Conservation (phyloP, 2,329 filamentous ascomycete species). For the Chrysosporium keratinophilum region DNA sequence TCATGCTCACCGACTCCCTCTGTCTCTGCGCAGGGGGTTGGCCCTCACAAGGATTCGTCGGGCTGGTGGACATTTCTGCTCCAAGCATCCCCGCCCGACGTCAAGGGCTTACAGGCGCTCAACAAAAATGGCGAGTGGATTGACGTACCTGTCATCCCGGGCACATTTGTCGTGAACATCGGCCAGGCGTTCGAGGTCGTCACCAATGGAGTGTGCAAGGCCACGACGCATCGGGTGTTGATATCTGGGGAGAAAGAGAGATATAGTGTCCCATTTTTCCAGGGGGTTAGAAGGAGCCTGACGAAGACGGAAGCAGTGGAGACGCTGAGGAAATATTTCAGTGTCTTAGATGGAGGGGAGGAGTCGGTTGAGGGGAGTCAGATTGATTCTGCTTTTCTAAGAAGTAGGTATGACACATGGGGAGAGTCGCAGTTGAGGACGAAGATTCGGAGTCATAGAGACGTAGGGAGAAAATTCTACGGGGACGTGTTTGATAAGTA, state of each 20-base stretch:
- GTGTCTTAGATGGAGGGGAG: constrained; percentile 13
- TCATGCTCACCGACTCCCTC: neutral
- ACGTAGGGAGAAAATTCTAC: constrained; percentile 42
- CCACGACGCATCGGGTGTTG: constrained; percentile 35
- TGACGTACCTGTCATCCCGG: constrained; percentile 29
- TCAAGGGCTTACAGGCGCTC: constrained; percentile 37
- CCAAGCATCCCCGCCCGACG: constrained; percentile 46
- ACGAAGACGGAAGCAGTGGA: constrained; percentile 38
- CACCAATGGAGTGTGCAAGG: constrained; percentile 37
- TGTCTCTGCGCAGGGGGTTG: constrained; percentile 43
- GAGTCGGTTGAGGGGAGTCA: constrained; percentile 30
- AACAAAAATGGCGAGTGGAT: constrained; percentile 36
- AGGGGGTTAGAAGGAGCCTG: constrained; percentile 41
- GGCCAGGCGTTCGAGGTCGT: constrained; percentile 36
- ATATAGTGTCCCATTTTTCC: constrained; percentile 38
- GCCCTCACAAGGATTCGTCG: constrained; percentile 53
- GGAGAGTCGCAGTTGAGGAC: constrained; percentile 46
- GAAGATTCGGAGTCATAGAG: constrained; percentile 44
- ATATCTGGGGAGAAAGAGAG: constrained; percentile 37
- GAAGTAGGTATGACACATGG: constrained; percentile 45
- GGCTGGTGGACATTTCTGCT: constrained; percentile 57
- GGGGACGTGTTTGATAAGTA: constrained; percentile 41
- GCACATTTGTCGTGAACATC: constrained; percentile 38
- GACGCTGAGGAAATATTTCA: constrained; percentile 33
- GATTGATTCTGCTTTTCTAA: constrained; percentile 44